Evolutionary conservation across 2,329 filamentous ascomycete genomes (phyloP).

Genomic region (Diaporthe caulivora): DNA sequence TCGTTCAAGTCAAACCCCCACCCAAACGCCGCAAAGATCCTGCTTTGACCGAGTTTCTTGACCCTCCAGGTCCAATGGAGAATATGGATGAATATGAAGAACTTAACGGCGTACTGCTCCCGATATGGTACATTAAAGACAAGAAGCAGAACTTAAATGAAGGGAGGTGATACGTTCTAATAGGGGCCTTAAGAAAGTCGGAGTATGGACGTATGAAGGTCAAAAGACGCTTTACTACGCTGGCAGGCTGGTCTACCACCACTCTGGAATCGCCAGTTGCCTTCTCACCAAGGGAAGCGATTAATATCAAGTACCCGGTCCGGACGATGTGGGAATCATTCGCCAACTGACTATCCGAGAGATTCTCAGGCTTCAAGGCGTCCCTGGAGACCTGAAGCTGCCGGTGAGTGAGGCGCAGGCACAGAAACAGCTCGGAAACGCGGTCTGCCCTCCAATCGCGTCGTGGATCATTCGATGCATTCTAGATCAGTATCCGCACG

Average conservation of each 20-base stretch:
- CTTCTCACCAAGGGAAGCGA: neutral
- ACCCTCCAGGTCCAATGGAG: neutral
- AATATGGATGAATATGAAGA: neutral
- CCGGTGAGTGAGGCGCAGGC: neutral
- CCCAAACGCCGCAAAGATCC: neutral
- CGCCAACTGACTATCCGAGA: neutral
- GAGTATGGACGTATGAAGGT: neutral
- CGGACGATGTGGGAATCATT: neutral
- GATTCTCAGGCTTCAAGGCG: neutral
- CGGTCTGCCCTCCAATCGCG: neutral
- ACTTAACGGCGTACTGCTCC: neutral
- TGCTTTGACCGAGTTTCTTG: neutral
- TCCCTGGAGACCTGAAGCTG: neutral
- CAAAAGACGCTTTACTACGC: neutral
- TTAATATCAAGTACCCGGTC: neutral
- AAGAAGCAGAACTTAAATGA: neutral
- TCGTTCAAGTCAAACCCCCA: neutral
- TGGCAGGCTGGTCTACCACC: neutral
- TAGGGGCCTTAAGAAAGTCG: neutral
- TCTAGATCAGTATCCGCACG: neutral
- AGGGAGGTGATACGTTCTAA: neutral
- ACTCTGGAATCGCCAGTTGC: slow-evolving; percentile 1
- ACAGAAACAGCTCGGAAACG: neutral
- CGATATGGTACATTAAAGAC: neutral
- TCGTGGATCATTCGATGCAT: neutral